These are phyloP conservation scores for Auricularia sp. DNA, from an alignment of 768 basidiomycete species.

Conservation along the genomic window DNA sequence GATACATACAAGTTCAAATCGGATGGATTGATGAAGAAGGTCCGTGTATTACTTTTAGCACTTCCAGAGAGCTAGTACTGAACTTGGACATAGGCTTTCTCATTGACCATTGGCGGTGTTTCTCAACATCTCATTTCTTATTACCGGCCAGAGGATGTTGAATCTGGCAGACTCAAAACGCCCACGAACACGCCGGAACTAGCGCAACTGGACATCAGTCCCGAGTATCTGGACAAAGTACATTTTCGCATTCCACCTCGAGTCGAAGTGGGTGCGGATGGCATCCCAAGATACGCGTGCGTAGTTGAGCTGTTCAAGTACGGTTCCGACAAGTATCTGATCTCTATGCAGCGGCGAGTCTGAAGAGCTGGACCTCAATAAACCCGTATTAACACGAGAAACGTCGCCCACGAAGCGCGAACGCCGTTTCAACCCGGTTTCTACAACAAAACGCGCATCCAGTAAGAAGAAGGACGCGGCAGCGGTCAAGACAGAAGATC, in stretches of 20 bases:
- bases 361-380: background rate
- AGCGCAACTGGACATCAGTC: slow-evolving; percentile 73
- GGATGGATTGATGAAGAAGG: slow-evolving; percentile 96
- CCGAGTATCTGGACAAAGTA: slow-evolving; percentile 80
- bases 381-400: background rate
- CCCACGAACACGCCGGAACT: slow-evolving; percentile 86
- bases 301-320: background rate
- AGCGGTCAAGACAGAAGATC: background rate
- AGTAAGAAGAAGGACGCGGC: background rate
- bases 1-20: slow-evolving; percentile 89
- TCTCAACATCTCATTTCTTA: slow-evolving; percentile 92
- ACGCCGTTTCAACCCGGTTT: background rate
- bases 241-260: slow-evolving; percentile 88
- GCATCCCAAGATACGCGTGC: slow-evolving; percentile 56
- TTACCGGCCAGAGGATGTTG: slow-evolving; percentile 86
- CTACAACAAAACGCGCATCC: background rate
- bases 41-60: slow-evolving; percentile 18
- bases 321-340: background rate
- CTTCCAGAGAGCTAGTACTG: slow-evolving; percentile 2
- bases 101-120: slow-evolving; percentile 72
- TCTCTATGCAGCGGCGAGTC: slow-evolving; percentile 3
- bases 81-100: slow-evolving; percentile 61
- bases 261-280: slow-evolving; percentile 78
- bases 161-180: slow-evolving; percentile 74
- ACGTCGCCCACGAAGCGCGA: background rate